Evolutionary conservation across 768 basidiomycete genomes (phyloP).

Genomic region (Nidularia pulvinata): DNA sequence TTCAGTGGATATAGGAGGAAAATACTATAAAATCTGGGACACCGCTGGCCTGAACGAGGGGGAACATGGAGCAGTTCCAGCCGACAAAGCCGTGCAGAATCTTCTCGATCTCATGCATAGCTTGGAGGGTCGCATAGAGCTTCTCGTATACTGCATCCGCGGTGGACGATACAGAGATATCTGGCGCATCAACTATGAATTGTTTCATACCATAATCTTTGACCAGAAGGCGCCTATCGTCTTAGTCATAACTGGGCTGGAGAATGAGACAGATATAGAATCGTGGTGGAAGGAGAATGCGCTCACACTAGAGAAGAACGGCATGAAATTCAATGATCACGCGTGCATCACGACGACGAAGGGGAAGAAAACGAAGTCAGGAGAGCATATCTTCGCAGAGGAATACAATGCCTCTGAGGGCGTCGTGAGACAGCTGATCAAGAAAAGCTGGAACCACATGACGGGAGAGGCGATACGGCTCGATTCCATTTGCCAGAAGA

Average conservation of each 20-base stretch:
- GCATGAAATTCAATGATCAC: constrained; percentile 28
- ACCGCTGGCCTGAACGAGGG: constrained; percentile 40
- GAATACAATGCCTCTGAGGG: constrained; percentile 13
- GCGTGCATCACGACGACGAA: constrained; percentile 24
- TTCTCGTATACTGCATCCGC: constrained; percentile 38
- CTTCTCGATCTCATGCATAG: constrained; percentile 27
- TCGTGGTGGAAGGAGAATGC: constrained; percentile 32
- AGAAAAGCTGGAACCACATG: no score
- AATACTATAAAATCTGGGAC: constrained; percentile 27
- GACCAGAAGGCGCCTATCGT: constrained; percentile 31
- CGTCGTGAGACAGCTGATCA: not conserved
- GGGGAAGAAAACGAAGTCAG: constrained; percentile 11
- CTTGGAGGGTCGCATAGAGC: constrained; percentile 30
- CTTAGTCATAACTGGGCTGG: constrained; percentile 31
- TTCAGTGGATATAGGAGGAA: constrained; percentile 15
- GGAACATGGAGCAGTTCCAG: constrained; percentile 11
- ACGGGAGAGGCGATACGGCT: no score
- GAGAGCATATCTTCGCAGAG: constrained; percentile 14
- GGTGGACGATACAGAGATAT: constrained; percentile 16
- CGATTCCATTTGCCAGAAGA: no score
- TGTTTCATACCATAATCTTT: constrained; percentile 33
- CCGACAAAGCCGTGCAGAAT: constrained; percentile 14
- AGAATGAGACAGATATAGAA: constrained; percentile 35
- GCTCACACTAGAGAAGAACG: constrained; percentile 17
- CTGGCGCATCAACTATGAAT: constrained; percentile 27